Evolutionary conservation across 208 protist genomes (phyloP).

Genomic region (Vickermania spadyakhi): DNA sequence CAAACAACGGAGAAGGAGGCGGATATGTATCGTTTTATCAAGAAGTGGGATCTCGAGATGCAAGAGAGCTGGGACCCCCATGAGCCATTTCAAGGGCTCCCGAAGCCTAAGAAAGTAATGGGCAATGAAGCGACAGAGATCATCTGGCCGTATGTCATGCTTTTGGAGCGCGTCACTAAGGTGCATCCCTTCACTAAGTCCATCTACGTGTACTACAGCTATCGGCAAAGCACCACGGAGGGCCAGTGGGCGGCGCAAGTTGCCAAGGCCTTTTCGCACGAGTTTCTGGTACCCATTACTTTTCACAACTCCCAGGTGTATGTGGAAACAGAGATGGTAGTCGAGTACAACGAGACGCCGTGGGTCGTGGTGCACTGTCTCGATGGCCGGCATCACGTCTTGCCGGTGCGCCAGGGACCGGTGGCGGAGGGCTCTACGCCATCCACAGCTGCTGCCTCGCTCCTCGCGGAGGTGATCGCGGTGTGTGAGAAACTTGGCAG

Average conservation of each 20-base stretch:
- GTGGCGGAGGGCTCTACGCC: slow-evolving; percentile 1
- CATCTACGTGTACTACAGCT: slow-evolving; percentile 86
- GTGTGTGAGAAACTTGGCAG: slow-evolving; percentile 46
- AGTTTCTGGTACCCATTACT: slow-evolving; percentile 83
- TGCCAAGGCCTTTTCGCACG: slow-evolving; percentile 56
- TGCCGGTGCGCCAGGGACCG: slow-evolving; percentile 32
- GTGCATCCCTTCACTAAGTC: slow-evolving; percentile 90
- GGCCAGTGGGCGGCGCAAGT: slow-evolving; percentile 32
- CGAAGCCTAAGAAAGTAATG: slow-evolving; percentile 82
- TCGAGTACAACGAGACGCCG: slow-evolving; percentile 86
- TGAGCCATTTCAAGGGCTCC: slow-evolving; percentile 82
- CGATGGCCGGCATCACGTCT: slow-evolving; percentile 44
- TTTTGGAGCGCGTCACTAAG: slow-evolving; percentile 76
- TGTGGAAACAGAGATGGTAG: slow-evolving; percentile 85
- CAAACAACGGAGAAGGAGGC: slow-evolving; percentile 69
- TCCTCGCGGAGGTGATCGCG: slow-evolving; percentile 48
- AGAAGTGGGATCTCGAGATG: slow-evolving; percentile 80
- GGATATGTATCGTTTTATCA: slow-evolving; percentile 73
- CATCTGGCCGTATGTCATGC: slow-evolving; percentile 81
- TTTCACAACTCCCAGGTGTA: slow-evolving; percentile 92
- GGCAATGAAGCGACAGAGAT: slow-evolving; percentile 87
- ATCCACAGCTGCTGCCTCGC: slow-evolving; percentile 18
- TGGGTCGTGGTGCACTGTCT: slow-evolving; percentile 84
- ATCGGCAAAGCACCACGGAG: slow-evolving; percentile 41
- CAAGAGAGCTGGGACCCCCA: slow-evolving; percentile 73